These are phyloP conservation scores for Crucihimalaya himalaica DNA, from an alignment of 345 rosid species.

Conservation along the genomic window DNA sequence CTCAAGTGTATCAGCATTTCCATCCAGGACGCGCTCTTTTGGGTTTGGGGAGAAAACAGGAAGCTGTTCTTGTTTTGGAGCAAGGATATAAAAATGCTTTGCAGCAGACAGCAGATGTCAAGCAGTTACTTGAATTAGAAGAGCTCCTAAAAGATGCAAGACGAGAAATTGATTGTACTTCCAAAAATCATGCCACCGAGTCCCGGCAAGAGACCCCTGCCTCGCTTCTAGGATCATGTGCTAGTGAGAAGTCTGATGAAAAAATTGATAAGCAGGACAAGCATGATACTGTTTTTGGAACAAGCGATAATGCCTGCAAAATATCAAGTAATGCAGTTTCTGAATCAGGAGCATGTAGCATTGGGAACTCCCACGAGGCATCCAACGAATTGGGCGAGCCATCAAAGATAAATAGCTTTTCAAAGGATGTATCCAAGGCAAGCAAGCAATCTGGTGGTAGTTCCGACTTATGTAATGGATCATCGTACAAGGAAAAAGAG, in stretches of 20 bases:
- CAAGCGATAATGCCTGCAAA: slow-evolving; percentile 29
- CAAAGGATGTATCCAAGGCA: slow-evolving; percentile 47
- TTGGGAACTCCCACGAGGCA: slow-evolving; percentile 45
- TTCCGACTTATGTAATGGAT: slow-evolving; percentile 41
- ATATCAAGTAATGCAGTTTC: slow-evolving; percentile 37
- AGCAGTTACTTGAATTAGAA: slow-evolving; percentile 86
- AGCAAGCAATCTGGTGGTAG: slow-evolving; percentile 38
- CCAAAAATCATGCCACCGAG: slow-evolving; percentile 34
- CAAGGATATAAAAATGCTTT: slow-evolving; percentile 69
- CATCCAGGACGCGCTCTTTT: slow-evolving; percentile 71
- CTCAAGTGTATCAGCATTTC: slow-evolving; percentile 33
- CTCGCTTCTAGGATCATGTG: slow-evolving; percentile 32
- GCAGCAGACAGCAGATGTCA: slow-evolving; percentile 75
- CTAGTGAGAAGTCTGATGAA: slow-evolving; percentile 42
- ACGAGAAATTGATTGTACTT: slow-evolving; percentile 45
- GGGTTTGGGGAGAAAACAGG: slow-evolving; percentile 79
- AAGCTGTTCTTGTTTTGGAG: slow-evolving; percentile 76
- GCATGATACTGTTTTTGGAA: slow-evolving; percentile 33
- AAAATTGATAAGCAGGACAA: slow-evolving; percentile 32
- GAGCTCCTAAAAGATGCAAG: slow-evolving; percentile 62
- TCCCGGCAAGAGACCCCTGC: slow-evolving; percentile 29
- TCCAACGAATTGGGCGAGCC: slow-evolving; percentile 37
- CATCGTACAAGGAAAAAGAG: slow-evolving; percentile 41
- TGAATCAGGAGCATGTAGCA: slow-evolving; percentile 45
- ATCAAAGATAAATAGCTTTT: slow-evolving; percentile 30